These are phyloP conservation scores for Gynochthodes officinalis DNA, from an alignment of 257 asterid species.

Conservation along the genomic window DNA sequence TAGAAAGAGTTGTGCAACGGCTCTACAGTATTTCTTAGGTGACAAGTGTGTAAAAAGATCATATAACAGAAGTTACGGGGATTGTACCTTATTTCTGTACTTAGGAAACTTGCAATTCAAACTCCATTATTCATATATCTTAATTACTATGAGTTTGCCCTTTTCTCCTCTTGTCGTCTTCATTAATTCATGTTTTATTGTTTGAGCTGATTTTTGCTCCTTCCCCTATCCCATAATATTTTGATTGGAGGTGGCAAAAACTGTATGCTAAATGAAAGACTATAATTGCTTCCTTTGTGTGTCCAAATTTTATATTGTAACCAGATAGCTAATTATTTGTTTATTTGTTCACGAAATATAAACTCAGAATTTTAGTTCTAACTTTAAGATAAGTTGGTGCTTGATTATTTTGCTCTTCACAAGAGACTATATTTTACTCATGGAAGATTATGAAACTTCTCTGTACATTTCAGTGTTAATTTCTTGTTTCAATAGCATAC, in stretches of 20 bases:
- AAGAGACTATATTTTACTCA: no score
- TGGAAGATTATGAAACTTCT: no score
- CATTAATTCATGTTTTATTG: neutral
- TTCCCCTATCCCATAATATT: neutral
- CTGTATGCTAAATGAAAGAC: neutral
- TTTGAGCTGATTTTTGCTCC: neutral
- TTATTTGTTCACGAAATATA: no score
- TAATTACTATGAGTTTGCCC: neutral
- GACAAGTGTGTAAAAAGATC: neutral
- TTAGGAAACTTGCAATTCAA: neutral
- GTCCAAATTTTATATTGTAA: no score
- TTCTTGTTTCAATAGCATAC: no score
- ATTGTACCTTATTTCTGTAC: neutral
- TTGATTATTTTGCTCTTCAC: no score
- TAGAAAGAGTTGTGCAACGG: neutral
- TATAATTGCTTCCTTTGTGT: no score
- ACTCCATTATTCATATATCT: conserved; percentile 1
- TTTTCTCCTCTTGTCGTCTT: neutral
- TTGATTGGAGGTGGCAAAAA: neutral
- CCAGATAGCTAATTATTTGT: no score
- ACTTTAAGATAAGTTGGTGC: no score
- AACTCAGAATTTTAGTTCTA: no score
- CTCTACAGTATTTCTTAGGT: neutral
- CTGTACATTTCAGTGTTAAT: no score
- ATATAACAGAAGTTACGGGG: neutral